phyloP scores from a whole-genome alignment of 208 protist species.

The Trypanosoma grayi region DNA sequence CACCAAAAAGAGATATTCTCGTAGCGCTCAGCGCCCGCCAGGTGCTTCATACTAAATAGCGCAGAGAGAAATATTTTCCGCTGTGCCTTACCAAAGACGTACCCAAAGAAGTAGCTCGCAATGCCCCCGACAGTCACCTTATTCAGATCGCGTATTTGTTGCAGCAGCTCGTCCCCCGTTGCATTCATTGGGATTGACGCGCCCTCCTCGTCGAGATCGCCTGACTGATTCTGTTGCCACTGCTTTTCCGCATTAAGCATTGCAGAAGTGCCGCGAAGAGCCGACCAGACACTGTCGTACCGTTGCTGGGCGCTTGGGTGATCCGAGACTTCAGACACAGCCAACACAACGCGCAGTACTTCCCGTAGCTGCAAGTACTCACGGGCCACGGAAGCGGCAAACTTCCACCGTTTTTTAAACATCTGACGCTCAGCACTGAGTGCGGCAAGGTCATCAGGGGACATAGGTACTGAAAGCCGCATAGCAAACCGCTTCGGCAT shows the following conservation, averaged over 20 bases:
- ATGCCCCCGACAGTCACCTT: slow-evolving; percentile 29
- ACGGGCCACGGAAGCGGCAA: slow-evolving; percentile 12
- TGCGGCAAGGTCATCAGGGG: not conserved
- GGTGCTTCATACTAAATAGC: slow-evolving; percentile 33
- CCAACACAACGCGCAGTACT: slow-evolving; percentile 23
- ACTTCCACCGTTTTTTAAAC: slow-evolving; percentile 16
- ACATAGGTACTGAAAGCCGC: slow-evolving; percentile 1
- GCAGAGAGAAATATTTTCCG: slow-evolving; percentile 25
- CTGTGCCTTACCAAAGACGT: slow-evolving; percentile 21
- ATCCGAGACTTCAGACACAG: slow-evolving; percentile 29
- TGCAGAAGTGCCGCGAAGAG: slow-evolving; percentile 22
- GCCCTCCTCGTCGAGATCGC: slow-evolving; percentile 18
- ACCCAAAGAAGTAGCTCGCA: slow-evolving; percentile 32
- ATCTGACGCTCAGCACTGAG: slow-evolving; percentile 6
- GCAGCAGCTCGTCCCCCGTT: slow-evolving; percentile 15
- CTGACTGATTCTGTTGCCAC: slow-evolving; percentile 6
- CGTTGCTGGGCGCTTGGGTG: slow-evolving; percentile 28
- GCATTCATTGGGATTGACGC: slow-evolving; percentile 25
- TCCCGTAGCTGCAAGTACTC: slow-evolving; percentile 32
- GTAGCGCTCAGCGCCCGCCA: slow-evolving; percentile 23
- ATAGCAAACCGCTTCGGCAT: slow-evolving; percentile 13
- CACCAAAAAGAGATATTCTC: slow-evolving; percentile 23
- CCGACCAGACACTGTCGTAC: slow-evolving; percentile 34
- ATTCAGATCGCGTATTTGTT: slow-evolving; percentile 24
- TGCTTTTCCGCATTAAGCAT: slow-evolving; percentile 28